Base-by-base conservation (phyloP, 768 basidiomycete genomes). In the Phaffia australis region DNA sequence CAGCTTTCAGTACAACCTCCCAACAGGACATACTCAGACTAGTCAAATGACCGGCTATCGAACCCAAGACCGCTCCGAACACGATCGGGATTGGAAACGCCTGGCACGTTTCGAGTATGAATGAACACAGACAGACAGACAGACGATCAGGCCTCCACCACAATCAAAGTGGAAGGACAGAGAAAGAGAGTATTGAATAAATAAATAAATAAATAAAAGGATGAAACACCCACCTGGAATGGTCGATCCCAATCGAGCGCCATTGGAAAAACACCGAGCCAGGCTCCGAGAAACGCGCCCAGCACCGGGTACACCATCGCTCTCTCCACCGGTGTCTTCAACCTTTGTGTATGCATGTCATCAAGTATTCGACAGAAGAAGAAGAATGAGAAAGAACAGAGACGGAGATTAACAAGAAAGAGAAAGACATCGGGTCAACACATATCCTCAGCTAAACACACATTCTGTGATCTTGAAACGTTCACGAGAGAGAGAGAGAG, bases 241-340 rank as follows among this genome's bases (percentile, higher is more conserved):
- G 93, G 89, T 48, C 90, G 82, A 73, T 92, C 92, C 94, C 94
- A 98, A 77, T 98, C 94, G 21, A 98, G 83, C 0, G 89, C 87
- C 56, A 92, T 85, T 1, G 90, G 88, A 56, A 93, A 79, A 14
- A 82, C 83, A 19, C 91, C 92, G 18, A 81, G 47, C 93, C 91
- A 95, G 54, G 82, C 80, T 6, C 93, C 94, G 23, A 85, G 32
- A 52, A 87, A 70, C 0, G 87, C 79, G 50, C 89, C 89, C 29
- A 86, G 72, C 15, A 83, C 82, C 19, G 94, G 89, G 71, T 88
- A 91, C 21, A 93, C 82, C 25, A 94, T 75, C 0, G 84, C 83
- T 61, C 86, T 80, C 75, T 97, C 94, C 30, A 88, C 73, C 3
- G 85, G 80, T n/a, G 82, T 85, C 69, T 72, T 66, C 16, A 68